phyloP scores from a whole-genome alignment of 306 rosid species.

The Cicer pinnatifidum region DNA sequence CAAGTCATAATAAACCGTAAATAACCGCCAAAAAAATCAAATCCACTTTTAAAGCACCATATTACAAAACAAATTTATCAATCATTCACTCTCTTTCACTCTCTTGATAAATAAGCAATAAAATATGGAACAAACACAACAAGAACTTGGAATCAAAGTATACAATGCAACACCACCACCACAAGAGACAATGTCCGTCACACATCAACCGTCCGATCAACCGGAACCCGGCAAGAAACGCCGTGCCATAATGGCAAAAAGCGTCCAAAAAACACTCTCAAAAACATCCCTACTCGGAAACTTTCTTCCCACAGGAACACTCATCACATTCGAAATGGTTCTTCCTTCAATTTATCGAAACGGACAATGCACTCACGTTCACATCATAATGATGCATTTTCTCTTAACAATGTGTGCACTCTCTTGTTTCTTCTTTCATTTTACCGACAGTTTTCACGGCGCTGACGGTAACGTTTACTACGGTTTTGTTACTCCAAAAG shows the following conservation, averaged over 20 bases:
- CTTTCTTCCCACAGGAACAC: slow-evolving; percentile 84
- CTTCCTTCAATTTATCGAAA: slow-evolving; percentile 66
- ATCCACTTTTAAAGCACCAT: no score
- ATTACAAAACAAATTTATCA: background rate
- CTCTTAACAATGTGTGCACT: slow-evolving; percentile 58
- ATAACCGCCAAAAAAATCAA: no score
- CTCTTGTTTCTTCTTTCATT: slow-evolving; percentile 81
- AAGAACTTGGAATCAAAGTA: slow-evolving; percentile 61
- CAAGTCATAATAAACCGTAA: no score
- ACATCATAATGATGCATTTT: slow-evolving; percentile 53
- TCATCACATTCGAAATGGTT: slow-evolving; percentile 76
- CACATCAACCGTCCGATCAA: background rate
- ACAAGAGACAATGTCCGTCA: background rate
- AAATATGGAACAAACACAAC: slow-evolving; percentile 42
- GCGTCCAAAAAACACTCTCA: slow-evolving; percentile 74
- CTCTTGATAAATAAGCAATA: background rate
- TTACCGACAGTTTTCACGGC: slow-evolving; percentile 69
- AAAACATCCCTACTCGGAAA: slow-evolving; percentile 69
- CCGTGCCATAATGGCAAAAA: slow-evolving; percentile 66
- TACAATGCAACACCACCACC: slow-evolving; percentile 51
- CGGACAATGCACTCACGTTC: slow-evolving; percentile 58
- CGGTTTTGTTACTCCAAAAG: slow-evolving; percentile 66
- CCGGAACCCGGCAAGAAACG: slow-evolving; percentile 46
- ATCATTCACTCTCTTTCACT: background rate
- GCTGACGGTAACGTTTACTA: slow-evolving; percentile 63